Evolutionary conservation across 768 basidiomycete genomes (phyloP).

Genomic region (Lactifluus echinatus): DNA sequence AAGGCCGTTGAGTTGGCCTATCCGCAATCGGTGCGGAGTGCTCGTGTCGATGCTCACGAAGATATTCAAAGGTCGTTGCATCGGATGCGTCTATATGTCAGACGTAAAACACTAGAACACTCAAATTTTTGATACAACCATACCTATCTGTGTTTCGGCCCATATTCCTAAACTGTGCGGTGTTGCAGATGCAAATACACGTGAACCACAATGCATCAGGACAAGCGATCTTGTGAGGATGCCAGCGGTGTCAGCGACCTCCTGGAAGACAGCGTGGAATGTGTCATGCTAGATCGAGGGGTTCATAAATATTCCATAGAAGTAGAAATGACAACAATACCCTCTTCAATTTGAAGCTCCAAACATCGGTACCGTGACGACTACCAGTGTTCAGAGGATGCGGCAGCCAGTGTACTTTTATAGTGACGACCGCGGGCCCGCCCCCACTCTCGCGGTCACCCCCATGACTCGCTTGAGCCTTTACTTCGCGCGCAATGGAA

Average conservation of each 20-base stretch:
- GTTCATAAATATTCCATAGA: background rate
- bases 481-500: slow-evolving; percentile 39
- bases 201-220: slow-evolving; percentile 51
- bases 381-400: slow-evolving; percentile 47
- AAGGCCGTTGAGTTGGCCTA: slow-evolving; percentile 1
- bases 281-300: slow-evolving; percentile 43
- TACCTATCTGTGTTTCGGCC: slow-evolving; percentile 60
- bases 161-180: slow-evolving; percentile 59
- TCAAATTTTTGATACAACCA: slow-evolving; percentile 19
- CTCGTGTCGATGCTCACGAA: slow-evolving; percentile 35
- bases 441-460: slow-evolving; percentile 22
- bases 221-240: slow-evolving; percentile 46
- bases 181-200: slow-evolving; percentile 61
- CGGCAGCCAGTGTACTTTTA: slow-evolving; percentile 55
- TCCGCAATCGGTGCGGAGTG: slow-evolving; percentile 16
- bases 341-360: slow-evolving; percentile 50
- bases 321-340: slow-evolving; percentile 31
- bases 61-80: slow-evolving; percentile 51
- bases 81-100: slow-evolving; percentile 52
- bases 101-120: slow-evolving; percentile 3
- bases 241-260: slow-evolving; percentile 50
- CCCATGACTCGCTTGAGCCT: slow-evolving; percentile 24
- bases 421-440: slow-evolving; percentile 33
- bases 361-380: slow-evolving; percentile 32
- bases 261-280: slow-evolving; percentile 57